Conservation (phyloP, 1,284 basidiomycete genomes). For the Somion occarium region DNA sequence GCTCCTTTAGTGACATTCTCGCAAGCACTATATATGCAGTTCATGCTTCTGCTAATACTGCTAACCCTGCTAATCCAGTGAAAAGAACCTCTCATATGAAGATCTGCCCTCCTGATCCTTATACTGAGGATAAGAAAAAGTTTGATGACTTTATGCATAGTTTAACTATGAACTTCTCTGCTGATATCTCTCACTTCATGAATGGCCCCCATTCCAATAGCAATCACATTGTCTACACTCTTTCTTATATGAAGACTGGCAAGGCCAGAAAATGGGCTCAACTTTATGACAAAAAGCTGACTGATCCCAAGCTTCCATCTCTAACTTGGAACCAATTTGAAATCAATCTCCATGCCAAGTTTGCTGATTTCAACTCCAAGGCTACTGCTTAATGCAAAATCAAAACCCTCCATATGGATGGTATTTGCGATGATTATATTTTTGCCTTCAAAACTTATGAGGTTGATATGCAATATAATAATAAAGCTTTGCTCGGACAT, state of each 20-base stretch:
- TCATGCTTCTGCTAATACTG: not conserved
- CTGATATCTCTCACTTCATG: not conserved
- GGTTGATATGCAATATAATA: not conserved
- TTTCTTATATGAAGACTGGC: constrained; percentile 5
- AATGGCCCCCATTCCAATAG: not conserved
- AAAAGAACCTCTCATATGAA: too few species aligned
- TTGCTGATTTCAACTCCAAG: not conserved
- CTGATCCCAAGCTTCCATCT: too few species aligned
- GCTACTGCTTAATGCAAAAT: not conserved
- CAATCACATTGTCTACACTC: not conserved
- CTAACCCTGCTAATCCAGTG: too few species aligned
- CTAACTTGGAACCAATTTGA: not conserved
- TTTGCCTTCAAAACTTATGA: not conserved
- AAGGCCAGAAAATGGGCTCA: constrained; percentile 1
- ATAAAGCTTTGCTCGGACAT: not conserved
- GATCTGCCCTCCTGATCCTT: not conserved
- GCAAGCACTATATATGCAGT: not conserved
- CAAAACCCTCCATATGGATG: not conserved
- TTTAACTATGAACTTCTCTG: not conserved
- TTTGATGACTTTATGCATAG: not conserved
- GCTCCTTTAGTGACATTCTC: not conserved
- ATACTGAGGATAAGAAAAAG: not conserved
- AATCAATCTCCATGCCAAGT: not conserved
- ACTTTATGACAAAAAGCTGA: too few species aligned
- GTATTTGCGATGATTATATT: not conserved